Evolutionary conservation across 495 filamentous ascomycete genomes (phyloP), one percentile per base, ranked within the genome.

Genomic region (Aspergillus sclerotioniger): DNA sequence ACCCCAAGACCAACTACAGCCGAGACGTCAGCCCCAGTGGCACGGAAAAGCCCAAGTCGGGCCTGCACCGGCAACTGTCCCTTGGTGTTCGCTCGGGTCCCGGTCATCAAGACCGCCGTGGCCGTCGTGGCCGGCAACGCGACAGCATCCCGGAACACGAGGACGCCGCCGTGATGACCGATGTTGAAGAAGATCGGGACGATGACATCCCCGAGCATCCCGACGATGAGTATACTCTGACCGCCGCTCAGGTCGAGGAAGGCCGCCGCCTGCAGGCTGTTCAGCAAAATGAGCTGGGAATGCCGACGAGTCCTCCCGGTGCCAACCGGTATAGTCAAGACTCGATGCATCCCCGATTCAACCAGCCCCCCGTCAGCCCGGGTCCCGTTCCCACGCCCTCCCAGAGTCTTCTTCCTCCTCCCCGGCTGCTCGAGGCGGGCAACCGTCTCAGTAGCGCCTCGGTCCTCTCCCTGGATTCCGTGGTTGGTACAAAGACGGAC

Each of bases 401-500:
- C 67, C 65, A 59, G 12, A 50, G 33, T n/a, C 56, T 62, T 7
- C 53, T 62, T 1, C 51, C 60, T 20, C 56, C 56, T 4, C 56
- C 60, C 0, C 48, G 70, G 8, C 72, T 76, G 61, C 62, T 66
- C 6, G 71, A 71, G 16, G 51, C 69, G 20, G 61, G 62, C 15
- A 72, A 62, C 43, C 71, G 74, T 9, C 63, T 77, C 9, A 74
- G 67, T 33, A 70, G 67, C 49, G 57, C 73, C 21, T 79, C 83
- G 62, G 64, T 80, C 53, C 66, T 79, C 16, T 77, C 74, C 3
- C 75, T 80, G 32, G 75, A 80, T 31, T 81, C 80, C 0, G 80
- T 88, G 4, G 78, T 85, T 9, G 82, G 83, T n/a, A 81, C 81
- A 44, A 77, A 82, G 59, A 82, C 80, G 25, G 82, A 88, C 59